Base-by-base conservation (phyloP, 2,329 filamentous ascomycete genomes). In the Fusarium fujikuroi region DNA sequence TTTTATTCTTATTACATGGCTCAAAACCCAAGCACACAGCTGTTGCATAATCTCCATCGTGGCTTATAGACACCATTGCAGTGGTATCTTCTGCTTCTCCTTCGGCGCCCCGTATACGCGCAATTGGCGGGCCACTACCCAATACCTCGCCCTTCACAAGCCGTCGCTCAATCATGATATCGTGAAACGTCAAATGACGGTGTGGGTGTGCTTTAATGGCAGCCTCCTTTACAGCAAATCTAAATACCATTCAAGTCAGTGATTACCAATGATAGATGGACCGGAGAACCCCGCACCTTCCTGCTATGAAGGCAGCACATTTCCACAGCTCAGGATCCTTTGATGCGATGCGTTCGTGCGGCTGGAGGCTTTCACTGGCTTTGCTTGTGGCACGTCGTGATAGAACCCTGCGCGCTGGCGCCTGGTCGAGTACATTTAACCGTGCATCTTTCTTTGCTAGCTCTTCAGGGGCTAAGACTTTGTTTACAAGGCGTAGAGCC, bases 41-140 rank as follows among this genome's bases (percentile, higher is more conserved):
- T 25, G 88, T 91, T 15, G 94, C 94, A 82, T 95, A 97, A 12
- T 94, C 92, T 4, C 89, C 91, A 81, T 98, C 95, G 80, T 98
- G 95, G 77, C 92, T 96, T 76, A 98, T 97, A 67, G 92, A 95
- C 49, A 97, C 80, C 77, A 89, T 86, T 19, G 91, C 94, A 56
- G 90, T 84, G 73, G 90, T 87, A 66, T 85, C 80, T n/a, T 74
- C 79, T 23, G 65, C 77, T 21, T 63, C 76, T 4, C 66, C 75
- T 34, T 72, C 72, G 12, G 77, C 69, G 21, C 79, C 79, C 67
- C 74, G 79, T 64, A 88, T 82, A 57, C 86, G 75, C 12, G 84
- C 86, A 7, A 87, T 75, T 1, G 87, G 86, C 30, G 85, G 83
- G 9, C 84, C 83, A 70, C 81, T 83, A 1, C 79, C 81, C 58